These are phyloP conservation scores for Sporothrix protearum DNA, from an alignment of 2,329 filamentous ascomycete species.

Conservation along the genomic window DNA sequence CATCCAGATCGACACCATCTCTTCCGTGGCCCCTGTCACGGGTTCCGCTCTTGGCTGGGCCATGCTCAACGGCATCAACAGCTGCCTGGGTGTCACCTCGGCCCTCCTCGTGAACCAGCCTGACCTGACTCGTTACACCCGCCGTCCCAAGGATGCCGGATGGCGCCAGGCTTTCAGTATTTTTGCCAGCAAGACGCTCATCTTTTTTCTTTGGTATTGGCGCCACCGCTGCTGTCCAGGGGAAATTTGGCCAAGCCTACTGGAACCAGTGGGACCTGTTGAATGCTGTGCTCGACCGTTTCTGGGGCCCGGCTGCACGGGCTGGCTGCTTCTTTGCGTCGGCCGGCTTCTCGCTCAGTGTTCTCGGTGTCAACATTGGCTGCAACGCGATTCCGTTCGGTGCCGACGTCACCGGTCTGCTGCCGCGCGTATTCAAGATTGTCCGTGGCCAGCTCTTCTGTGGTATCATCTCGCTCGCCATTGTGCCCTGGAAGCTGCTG, in stretches of 20 bases:
- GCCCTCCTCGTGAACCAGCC: conserved; percentile 38
- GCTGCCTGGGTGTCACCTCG: conserved; percentile 37
- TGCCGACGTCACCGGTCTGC: conserved; percentile 36
- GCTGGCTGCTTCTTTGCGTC: conserved; percentile 28
- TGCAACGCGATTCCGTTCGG: conserved; percentile 39
- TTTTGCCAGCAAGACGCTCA: conserved; percentile 32
- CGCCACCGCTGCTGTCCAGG: conserved; percentile 42
- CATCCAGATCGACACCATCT: conserved; percentile 31
- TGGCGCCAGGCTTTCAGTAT: conserved; percentile 36
- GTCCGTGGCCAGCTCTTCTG: conserved; percentile 34
- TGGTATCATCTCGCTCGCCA: conserved; percentile 27
- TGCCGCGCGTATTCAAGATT: conserved; percentile 39
- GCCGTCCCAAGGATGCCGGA: conserved; percentile 25
- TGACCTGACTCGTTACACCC: conserved; percentile 41
- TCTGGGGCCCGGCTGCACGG: conserved; percentile 26
- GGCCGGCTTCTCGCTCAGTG: conserved; percentile 26
- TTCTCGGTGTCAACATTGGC: conserved; percentile 29
- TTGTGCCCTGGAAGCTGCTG: conserved; percentile 30
- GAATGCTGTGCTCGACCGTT: conserved; percentile 28
- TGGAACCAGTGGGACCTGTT: conserved; percentile 29
- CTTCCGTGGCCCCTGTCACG: conserved; percentile 30
- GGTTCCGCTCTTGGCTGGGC: conserved; percentile 37
- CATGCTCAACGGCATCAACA: conserved; percentile 40
- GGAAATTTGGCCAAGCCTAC: conserved; percentile 37
- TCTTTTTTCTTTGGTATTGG: conserved; percentile 40